These are phyloP conservation scores for Termitomyces sp. DNA, from an alignment of 768 basidiomycete species.

Conservation along the genomic window DNA sequence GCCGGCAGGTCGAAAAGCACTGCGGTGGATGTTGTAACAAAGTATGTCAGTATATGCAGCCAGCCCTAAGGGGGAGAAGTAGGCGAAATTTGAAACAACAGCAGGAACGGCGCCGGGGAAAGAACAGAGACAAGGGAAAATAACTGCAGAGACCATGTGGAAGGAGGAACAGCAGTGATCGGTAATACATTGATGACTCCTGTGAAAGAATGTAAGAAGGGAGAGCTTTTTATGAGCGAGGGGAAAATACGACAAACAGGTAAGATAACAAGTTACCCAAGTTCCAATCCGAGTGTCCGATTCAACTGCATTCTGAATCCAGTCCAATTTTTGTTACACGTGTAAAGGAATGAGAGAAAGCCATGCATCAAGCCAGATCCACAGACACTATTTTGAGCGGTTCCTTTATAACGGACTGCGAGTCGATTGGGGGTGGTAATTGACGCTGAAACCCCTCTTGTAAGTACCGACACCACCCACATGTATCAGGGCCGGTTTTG, in stretches of 20 bases:
- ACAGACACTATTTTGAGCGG: constrained; percentile 12
- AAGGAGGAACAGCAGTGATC: too few species aligned
- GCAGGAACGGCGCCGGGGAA: too few species aligned
- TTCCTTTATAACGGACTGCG: constrained; percentile 10
- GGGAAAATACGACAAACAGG: background rate
- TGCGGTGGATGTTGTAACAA: too few species aligned
- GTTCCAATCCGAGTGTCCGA: background rate
- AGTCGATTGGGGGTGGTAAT: background rate
- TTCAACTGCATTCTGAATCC: background rate
- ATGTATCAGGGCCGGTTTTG: constrained; percentile 31
- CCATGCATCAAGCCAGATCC: constrained; percentile 4
- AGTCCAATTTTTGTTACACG: background rate
- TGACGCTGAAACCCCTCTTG: constrained; percentile 30
- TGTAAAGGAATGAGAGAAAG: background rate
- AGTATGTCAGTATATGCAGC: too few species aligned
- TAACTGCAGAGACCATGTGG: too few species aligned
- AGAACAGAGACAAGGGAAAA: too few species aligned
- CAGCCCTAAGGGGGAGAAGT: too few species aligned
- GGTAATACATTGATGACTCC: too few species aligned
- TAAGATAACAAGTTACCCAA: background rate
- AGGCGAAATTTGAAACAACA: too few species aligned
- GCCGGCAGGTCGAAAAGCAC: too few species aligned
- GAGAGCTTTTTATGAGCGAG: background rate
- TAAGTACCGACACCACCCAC: constrained; percentile 63
- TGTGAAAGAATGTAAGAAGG: too few species aligned